Evolutionary conservation across 1,284 basidiomycete genomes (phyloP).

Genomic region (Cutaneotrichosporon cutaneum): DNA sequence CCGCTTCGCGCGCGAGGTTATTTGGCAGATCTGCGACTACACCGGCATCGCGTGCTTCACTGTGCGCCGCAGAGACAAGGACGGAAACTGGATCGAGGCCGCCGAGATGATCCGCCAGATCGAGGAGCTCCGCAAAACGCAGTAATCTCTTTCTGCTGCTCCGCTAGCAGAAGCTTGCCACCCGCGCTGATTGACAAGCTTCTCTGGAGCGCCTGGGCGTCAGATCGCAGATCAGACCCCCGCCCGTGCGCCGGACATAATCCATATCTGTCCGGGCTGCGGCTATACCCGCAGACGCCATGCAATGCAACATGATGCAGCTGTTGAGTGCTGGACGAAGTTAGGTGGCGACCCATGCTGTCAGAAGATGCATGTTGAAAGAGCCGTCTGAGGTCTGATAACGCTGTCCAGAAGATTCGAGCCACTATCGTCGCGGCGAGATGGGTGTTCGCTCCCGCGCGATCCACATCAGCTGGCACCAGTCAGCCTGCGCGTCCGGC

Average conservation of each 20-base stretch:
- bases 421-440: no score
- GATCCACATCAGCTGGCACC: no score
- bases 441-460: no score
- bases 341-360: background rate
- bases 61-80: slow-evolving; percentile 72
- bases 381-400: no score
- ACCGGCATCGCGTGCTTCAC: slow-evolving; percentile 88
- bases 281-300: background rate
- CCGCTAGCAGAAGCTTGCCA: background rate
- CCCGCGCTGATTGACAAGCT: background rate
- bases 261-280: slow-evolving; percentile 1
- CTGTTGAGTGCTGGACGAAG: background rate
- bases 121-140: slow-evolving; percentile 9
- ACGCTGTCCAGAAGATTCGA: background rate
- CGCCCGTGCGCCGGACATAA: background rate
- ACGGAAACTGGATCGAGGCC: slow-evolving; percentile 67
- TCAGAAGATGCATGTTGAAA: background rate
- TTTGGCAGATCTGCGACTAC: slow-evolving; percentile 80
- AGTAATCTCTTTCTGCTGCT: slow-evolving; percentile 5
- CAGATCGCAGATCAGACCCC: background rate
- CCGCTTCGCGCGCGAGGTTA: slow-evolving; percentile 76
- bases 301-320: background rate
- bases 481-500: background rate
- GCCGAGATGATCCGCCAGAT: slow-evolving; percentile 2
- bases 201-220: background rate